Base-by-base conservation (phyloP, 345 rosid species). In the Eucalyptus cladocalyx region DNA sequence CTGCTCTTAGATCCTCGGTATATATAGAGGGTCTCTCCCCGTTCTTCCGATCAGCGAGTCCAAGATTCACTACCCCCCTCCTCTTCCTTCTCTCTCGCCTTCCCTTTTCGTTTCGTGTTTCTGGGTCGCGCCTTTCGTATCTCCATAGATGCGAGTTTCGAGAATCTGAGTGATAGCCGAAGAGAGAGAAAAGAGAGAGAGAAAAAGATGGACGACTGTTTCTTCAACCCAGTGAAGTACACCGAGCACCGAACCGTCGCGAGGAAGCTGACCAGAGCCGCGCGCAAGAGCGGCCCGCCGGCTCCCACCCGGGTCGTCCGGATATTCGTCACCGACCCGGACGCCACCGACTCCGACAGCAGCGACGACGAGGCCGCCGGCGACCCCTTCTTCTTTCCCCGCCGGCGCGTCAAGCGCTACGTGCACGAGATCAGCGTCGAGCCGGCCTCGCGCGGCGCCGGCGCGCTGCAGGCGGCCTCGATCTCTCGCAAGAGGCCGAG, bases 261-360 rank as follows among this genome's bases (percentile, higher is more conserved):
- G 19, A 94, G 91, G 87, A 97, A 93, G 89, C 92, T 89, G 90
- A 90, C 92, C 54, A 93, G 91, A 86, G 88, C 87, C 67, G 32
- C 28, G 8, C 67, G 87, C 48, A 54, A 47, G 30, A 80, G 24
- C 85, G 8, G 1, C 62, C 54, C 81, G 10, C 80, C 43, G 30
- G 87, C 83, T 11, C 90, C 62, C 0, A 40, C 85, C 83, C 91
- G 94, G 80, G 47, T 93, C 26, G 93, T 98, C 6, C 94, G 99
- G 87, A 90, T 98, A 67, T 93, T 92, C 10, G 89, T 94, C 3
- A 95, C 94, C 7, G 99, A 98, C 89, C 95, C 93, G 1, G 94
- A 97, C 51, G 99, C 99, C 17, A 98, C 99, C 1, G 99, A 98
- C 89, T 97, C 99, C 34, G 97, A 98, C 88, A 95, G 98, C 88